phyloP scores from a whole-genome alignment of 192 early-diverging fungal genomes.

The Backusella psychrophila region DNA sequence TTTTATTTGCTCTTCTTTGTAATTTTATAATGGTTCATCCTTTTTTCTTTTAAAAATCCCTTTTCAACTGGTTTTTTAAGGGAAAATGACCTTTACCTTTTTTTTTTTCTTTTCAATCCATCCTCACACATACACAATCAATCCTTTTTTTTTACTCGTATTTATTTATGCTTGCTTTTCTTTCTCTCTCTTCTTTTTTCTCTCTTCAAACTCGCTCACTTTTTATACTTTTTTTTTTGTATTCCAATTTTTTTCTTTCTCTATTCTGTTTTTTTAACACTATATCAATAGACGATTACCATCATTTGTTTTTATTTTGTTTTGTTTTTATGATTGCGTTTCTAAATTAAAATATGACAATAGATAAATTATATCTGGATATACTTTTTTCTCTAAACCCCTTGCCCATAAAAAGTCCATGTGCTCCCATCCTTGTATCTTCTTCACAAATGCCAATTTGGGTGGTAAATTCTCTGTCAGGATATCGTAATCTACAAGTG shows the following conservation, averaged over 20 bases:
- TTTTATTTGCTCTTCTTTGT: not conserved
- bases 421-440: slow-evolving; percentile 79
- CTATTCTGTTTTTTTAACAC: not conserved
- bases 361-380: slow-evolving; percentile 41
- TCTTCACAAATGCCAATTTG: slow-evolving; percentile 54
- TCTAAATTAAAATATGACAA: slow-evolving; percentile 29
- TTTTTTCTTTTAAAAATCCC: slow-evolving; percentile 1
- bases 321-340: not conserved
- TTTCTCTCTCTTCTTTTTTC: not conserved
- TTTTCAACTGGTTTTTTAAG: not conserved
- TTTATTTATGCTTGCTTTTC: not conserved
- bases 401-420: slow-evolving; percentile 51
- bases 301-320: not conserved
- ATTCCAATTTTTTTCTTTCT: not conserved
- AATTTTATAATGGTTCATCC: not conserved
- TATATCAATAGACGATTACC: slow-evolving; percentile 5
- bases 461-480: slow-evolving; percentile 44
- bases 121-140: not conserved
- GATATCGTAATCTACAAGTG: slow-evolving; percentile 69
- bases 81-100: not conserved
- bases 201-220: not conserved
- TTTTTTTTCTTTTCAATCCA: not conserved
- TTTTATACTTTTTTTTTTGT: not conserved
- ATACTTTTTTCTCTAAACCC: slow-evolving; percentile 41
- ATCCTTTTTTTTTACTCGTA: not conserved